Conservation (phyloP, 1,284 basidiomycete species). For the Apiotrichum gracile region DNA sequence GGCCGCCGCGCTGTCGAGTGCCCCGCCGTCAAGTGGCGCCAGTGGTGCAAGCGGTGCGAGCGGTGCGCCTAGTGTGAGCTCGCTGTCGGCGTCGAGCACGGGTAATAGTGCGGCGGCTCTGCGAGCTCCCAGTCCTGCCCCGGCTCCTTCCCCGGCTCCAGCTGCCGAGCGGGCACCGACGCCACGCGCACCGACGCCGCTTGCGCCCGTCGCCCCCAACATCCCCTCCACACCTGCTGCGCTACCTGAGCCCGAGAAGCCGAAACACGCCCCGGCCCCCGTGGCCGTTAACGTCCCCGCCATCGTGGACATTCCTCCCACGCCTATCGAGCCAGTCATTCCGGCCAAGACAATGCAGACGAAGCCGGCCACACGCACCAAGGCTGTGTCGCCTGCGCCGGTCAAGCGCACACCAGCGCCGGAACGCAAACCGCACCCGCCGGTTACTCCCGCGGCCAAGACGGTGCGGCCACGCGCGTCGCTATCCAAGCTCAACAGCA, state of each 20-base stretch:
- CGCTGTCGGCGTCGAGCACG: not conserved
- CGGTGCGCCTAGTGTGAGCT: too few relatives aligned
- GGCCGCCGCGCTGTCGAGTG: too few relatives aligned
- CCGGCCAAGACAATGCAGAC: not conserved
- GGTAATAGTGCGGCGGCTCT: not conserved
- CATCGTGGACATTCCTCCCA: slow-evolving; percentile 2
- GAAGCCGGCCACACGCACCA: not conserved
- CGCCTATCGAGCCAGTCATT: not conserved
- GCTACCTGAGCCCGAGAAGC: not conserved
- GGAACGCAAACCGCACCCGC: not conserved
- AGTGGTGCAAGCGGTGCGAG: too few relatives aligned
- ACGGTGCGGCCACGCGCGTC: not conserved
- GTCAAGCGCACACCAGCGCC: not conserved
- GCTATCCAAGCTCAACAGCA: not conserved
- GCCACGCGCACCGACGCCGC: not conserved
- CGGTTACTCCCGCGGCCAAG: not conserved
- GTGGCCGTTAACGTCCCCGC: not conserved
- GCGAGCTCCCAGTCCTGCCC: not conserved
- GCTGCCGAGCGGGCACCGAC: not conserved
- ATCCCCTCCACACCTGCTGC: not conserved
- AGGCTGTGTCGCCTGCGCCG: not conserved
- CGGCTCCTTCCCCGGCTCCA: not conserved
- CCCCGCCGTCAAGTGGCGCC: too few relatives aligned
- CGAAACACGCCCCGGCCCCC: not conserved
- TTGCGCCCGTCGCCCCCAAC: not conserved